Conservation (phyloP, 495 filamentous ascomycete genomes). For the Hyaloscypha bicolor region DNA sequence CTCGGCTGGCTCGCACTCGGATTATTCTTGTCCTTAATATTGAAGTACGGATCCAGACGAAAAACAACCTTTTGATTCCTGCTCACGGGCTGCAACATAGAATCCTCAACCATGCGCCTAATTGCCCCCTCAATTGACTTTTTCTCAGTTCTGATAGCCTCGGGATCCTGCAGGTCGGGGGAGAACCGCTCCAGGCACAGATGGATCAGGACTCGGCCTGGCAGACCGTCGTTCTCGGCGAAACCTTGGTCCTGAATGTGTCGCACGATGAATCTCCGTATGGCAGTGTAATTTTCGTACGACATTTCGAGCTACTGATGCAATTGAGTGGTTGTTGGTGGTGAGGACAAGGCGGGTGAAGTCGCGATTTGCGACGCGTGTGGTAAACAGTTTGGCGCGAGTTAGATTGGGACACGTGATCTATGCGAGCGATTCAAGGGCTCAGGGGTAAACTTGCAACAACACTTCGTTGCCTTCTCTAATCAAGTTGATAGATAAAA, state of each 20-base stretch:
- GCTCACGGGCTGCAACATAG: not conserved
- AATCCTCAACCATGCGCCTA: not conserved
- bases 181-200: constrained; percentile 1
- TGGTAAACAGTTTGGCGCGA: not conserved
- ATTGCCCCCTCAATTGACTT: not conserved
- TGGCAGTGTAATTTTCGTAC: not conserved
- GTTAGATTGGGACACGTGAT: not conserved
- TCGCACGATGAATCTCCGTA: constrained; percentile 5
- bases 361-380: not conserved
- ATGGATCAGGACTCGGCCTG: not conserved
- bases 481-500: no score
- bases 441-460: no score
- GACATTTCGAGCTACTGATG: not conserved
- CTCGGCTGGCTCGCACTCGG: constrained; percentile 6
- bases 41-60: constrained; percentile 7
- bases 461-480: no score
- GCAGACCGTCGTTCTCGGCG: constrained; percentile 2
- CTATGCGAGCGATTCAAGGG: not conserved
- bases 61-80: not conserved
- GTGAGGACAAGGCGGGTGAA: not conserved
- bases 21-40: constrained; percentile 5
- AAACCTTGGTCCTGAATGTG: constrained; percentile 10
- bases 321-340: not conserved
- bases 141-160: not conserved
- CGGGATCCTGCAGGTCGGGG: not conserved